phyloP scores from a whole-genome alignment of 176 grass and related monocot genomes.

The Elymus sibiricus region DNA sequence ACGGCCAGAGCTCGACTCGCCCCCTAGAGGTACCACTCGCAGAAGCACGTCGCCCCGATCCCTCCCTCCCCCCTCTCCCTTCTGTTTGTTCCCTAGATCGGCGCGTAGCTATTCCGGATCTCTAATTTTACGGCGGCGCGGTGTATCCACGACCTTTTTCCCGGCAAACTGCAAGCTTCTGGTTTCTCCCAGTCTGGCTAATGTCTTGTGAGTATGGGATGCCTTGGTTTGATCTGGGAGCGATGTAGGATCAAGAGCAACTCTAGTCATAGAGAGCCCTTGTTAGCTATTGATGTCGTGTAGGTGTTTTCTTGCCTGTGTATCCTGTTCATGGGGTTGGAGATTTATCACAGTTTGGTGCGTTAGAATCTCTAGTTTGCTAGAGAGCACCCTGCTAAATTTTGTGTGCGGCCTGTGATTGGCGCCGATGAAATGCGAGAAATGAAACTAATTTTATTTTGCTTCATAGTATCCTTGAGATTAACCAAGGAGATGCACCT shows the following conservation, averaged over 20 bases:
- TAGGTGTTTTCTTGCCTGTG: background rate
- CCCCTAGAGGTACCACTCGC: slow-evolving; percentile 9
- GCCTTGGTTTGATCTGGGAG: background rate
- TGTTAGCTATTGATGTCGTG: background rate
- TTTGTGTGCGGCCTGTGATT: background rate
- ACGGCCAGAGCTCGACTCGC: slow-evolving; percentile 5
- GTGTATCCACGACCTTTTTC: background rate
- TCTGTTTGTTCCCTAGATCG: background rate
- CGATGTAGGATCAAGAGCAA: background rate
- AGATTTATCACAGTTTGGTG: background rate
- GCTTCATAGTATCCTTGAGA: background rate
- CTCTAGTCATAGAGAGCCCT: background rate
- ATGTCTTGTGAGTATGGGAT: too few relatives aligned
- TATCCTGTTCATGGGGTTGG: background rate
- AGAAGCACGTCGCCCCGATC: background rate
- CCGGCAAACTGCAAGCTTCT: background rate
- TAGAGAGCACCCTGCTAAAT: background rate
- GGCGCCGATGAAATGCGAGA: background rate
- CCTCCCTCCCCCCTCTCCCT: too few relatives aligned
- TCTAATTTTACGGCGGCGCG: background rate
- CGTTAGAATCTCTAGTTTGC: background rate
- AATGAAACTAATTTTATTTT: background rate
- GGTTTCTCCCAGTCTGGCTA: background rate
- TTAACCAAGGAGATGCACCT: background rate
- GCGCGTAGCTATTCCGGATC: background rate